A percentile compares a stretch with the other conserved stretches of the same genome.
Conservation (phyloP, 331 rosid genomes). For the Erythrophleum ivorense region DNA sequence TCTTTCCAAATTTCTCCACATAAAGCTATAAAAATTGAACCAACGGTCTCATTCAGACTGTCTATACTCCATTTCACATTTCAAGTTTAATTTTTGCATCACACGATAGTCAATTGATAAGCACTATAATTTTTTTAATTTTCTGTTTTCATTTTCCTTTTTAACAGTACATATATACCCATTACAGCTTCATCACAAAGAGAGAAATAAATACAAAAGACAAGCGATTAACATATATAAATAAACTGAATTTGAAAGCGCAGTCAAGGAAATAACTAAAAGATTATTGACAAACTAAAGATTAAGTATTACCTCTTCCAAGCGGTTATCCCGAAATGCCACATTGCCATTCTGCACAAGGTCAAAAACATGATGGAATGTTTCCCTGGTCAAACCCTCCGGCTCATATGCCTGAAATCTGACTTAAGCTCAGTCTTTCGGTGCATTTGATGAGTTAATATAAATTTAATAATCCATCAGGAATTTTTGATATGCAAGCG, state of each 20-base stretch:
- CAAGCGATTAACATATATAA: not conserved
- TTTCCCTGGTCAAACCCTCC: slow-evolving; percentile 50
- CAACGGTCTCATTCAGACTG: slow-evolving; percentile 23
- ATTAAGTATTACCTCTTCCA: slow-evolving; percentile 51
- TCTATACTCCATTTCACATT: not conserved
- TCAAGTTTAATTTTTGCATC: not conserved
- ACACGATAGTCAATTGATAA: not conserved
- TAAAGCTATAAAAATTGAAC: not conserved
- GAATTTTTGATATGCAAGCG: not conserved
- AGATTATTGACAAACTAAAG: not conserved
- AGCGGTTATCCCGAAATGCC: slow-evolving; percentile 54
- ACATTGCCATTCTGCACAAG: slow-evolving; percentile 62
- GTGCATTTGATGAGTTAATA: not conserved
- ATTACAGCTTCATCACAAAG: not conserved
- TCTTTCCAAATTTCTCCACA: slow-evolving; percentile 14
- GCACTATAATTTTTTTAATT: not conserved
- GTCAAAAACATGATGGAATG: slow-evolving; percentile 51
- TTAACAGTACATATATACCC: not conserved
- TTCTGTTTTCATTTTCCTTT: not conserved
- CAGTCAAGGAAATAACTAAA: not conserved
- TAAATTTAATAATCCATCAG: not conserved
- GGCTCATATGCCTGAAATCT: slow-evolving; percentile 54
- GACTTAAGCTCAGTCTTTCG: slow-evolving; percentile 26
- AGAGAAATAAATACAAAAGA: not conserved
- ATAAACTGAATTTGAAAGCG: not conserved